Base-by-base conservation (phyloP, 768 basidiomycete species). In the Hypholoma sublateritium region DNA sequence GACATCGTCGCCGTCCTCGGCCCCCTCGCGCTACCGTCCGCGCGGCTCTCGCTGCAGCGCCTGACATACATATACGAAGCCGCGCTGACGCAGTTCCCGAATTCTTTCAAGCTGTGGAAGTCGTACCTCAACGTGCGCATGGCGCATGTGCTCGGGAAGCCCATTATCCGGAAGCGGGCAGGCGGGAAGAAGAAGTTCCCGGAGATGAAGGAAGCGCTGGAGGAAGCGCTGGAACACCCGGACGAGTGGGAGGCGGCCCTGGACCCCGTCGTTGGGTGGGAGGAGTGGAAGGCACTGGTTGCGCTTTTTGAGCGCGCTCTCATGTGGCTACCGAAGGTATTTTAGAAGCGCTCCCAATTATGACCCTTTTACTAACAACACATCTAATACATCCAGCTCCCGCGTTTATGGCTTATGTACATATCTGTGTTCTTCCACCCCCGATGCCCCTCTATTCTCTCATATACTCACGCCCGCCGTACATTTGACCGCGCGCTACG, bases 21-120 rank as follows among this genome's bases (percentile, higher is more conserved):
- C 13, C 88, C 89, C 14, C 83, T 98, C 42, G 82, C 90, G 16
- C 84, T 89, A 4, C 81, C 87, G 5, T 80, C 81, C 19, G 82
- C 89, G 44, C 82, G 95, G 59, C 79, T 85, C 43, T 86, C 87
- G 24, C 76, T 98, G 6, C 93, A 97, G 64, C 85, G 88, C 47
- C 76, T 96, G 32, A 89, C 89, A 2, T 95, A 91, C 70, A 81
- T 97, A n/a, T 98, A 97, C 69, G 97, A 99, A 72, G 79, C 92
- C 17, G 96, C 96, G 0, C 81, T 99, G 21, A 80, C 74, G 3
- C 83, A 95, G 60, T 97, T 98, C 66, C 89, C 95, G 0, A 85
- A 82, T 11, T 92, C 89, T 2, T 98, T 93, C 84, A 95, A 97
- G 70, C 74, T 98, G 51, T 98, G 97, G 97, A 95, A 93, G 68